Evolutionary conservation across 768 basidiomycete species (phyloP).

Genomic region (Calocera cornea): DNA sequence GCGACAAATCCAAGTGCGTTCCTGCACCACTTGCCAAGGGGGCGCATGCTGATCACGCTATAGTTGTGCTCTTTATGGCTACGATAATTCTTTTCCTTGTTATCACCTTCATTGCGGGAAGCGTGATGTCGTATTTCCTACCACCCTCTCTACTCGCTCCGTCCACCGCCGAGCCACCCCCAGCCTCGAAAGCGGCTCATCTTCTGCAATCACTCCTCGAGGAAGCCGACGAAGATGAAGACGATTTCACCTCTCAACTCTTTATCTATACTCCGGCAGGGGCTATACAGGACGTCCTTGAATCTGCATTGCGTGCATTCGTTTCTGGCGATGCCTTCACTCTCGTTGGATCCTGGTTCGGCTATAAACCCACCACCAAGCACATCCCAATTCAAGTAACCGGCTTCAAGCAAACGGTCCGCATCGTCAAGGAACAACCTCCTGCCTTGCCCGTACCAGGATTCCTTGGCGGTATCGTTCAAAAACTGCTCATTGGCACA

Average conservation of each 20-base stretch:
- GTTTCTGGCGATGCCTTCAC: constrained; percentile 39
- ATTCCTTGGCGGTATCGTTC: constrained; percentile 42
- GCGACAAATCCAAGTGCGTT: constrained; percentile 59
- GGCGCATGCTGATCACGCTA: neutral
- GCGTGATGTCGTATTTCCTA: constrained; percentile 25
- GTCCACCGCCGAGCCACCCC: neutral
- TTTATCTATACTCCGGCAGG: neutral
- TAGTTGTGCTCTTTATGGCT: constrained; percentile 32
- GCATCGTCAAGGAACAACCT: constrained; percentile 16
- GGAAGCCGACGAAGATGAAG: neutral
- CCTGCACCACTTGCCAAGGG: too few relatives aligned
- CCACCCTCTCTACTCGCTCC: constrained; percentile 57
- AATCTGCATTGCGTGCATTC: constrained; percentile 48
- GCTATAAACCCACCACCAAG: constrained; percentile 4
- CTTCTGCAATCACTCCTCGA: neutral
- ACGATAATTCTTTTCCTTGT: constrained; percentile 45
- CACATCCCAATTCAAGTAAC: constrained; percentile 14
- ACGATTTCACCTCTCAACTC: neutral
- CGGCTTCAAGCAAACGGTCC: constrained; percentile 8
- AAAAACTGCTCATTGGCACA: constrained; percentile 62
- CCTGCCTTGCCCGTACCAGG: constrained; percentile 27
- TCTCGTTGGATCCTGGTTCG: constrained; percentile 20
- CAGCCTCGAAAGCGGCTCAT: neutral
- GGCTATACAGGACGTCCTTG: constrained; percentile 32
- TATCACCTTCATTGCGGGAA: constrained; percentile 44